Evolutionary conservation across 768 basidiomycete species (phyloP).

Genomic region (Leccinum arenicola): DNA sequence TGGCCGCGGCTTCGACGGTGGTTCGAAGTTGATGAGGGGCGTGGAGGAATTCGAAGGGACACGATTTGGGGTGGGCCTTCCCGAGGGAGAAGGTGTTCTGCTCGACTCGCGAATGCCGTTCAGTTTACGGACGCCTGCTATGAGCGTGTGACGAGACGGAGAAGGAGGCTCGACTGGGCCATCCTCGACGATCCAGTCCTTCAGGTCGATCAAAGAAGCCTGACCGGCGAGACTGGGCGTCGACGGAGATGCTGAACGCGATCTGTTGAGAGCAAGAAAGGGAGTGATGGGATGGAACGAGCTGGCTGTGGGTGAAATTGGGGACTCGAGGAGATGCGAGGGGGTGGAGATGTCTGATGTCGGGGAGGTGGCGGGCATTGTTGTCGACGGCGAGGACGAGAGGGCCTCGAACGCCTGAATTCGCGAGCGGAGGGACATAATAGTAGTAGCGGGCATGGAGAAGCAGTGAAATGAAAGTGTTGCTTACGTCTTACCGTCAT

Average conservation of each 20-base stretch:
- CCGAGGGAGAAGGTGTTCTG: slow-evolving; percentile 24
- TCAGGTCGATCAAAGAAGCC: slow-evolving; percentile 66
- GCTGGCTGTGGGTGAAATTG: slow-evolving; percentile 47
- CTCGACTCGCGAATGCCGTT: slow-evolving; percentile 22
- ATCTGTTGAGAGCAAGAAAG: slow-evolving; percentile 30
- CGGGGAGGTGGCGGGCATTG: slow-evolving; percentile 8
- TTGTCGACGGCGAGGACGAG: slow-evolving; percentile 28
- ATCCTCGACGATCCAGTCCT: slow-evolving; percentile 72
- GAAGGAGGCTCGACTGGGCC: slow-evolving; percentile 36
- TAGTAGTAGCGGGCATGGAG: slow-evolving; percentile 36
- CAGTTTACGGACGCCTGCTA: slow-evolving; percentile 7
- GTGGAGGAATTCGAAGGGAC: slow-evolving; percentile 19
- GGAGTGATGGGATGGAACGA: slow-evolving; percentile 42
- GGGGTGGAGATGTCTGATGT: slow-evolving; percentile 2
- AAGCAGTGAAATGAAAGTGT: neutral
- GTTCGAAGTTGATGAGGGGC: slow-evolving; percentile 57
- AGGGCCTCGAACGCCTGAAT: slow-evolving; percentile 66
- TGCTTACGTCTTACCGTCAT: neutral
- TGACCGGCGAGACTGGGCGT: slow-evolving; percentile 40
- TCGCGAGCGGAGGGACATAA: slow-evolving; percentile 49
- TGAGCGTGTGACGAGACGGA: slow-evolving; percentile 9
- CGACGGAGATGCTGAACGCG: slow-evolving; percentile 47
- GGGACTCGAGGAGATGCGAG: slow-evolving; percentile 43
- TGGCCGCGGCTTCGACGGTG: slow-evolving; percentile 48
- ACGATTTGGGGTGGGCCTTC: slow-evolving; percentile 6